Base-by-base conservation (phyloP, 78 protist species). In the Cyanophora paradoxa region DNA sequence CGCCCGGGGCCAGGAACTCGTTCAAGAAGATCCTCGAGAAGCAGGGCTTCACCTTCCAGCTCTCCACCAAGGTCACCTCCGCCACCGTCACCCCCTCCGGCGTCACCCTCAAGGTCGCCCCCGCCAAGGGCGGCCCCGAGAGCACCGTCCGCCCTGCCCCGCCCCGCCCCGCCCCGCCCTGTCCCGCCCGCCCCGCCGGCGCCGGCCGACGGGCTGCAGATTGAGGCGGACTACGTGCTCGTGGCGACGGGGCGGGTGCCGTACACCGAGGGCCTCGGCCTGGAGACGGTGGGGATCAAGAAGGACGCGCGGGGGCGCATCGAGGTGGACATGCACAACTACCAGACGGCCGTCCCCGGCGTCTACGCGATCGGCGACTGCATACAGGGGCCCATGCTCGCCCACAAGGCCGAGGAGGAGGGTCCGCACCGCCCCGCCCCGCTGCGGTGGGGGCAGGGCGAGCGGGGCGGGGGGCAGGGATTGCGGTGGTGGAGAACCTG, bases 351-450 rank as follows among this genome's bases (percentile, higher is more conserved):
- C 34, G 89, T 93, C 24, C 82, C 81, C 22, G 4, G 31, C 69
- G 62, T 98, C 74, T 95, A 79, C 57, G 99, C 99, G 41, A 98
- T 98, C 77, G 99, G 99, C 28, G 99, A 98, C 68, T 89, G 81
- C 70, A 81, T 96, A 56, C 56, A 46, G 26, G 99, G 99, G 6
- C 94, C 99, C 36, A 98, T 98, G 99, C 92, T 98, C 11, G 99
- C 99, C 24, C 99, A 98, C 96, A 98, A 98, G 91, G 99, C 98
- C 30, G 97, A 93, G 77, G 98, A 95, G 71, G 92, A 90, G 79
- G 93, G 86, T 30, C 44, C 44, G 36, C 33, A 37, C n/a, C 69
- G 46, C 74, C 42, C 37, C 22, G 5, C 34, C 31, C 57, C 33
- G 8, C 48, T 48, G 42, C 37, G 8, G 59, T 69, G 37, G 30